These are phyloP conservation scores for Colletotrichum godetiae DNA, from an alignment of 2,329 filamentous ascomycete genomes.

Conservation along the genomic window DNA sequence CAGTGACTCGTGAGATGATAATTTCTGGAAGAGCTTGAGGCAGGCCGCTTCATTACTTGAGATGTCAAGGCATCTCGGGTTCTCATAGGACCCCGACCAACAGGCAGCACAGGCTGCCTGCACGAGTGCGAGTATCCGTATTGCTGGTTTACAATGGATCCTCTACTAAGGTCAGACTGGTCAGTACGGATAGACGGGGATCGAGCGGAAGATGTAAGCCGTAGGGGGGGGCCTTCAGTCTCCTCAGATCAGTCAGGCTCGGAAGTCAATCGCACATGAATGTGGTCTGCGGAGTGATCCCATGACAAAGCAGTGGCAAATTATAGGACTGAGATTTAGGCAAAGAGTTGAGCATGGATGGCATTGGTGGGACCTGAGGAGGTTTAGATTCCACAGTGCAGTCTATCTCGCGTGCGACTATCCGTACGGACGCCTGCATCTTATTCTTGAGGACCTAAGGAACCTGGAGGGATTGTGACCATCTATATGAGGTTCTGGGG, in stretches of 20 bases:
- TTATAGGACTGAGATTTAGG: not conserved
- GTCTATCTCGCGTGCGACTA: not conserved
- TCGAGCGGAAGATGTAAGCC: not conserved
- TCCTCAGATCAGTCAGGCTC: not conserved
- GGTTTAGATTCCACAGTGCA: not conserved
- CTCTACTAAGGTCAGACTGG: not conserved
- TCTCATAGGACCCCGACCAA: too few relatives aligned
- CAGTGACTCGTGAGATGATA: too few relatives aligned
- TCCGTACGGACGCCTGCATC: not conserved
- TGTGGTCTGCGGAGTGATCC: not conserved
- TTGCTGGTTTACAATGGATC: not conserved
- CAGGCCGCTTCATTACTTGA: too few relatives aligned
- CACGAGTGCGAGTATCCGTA: not conserved
- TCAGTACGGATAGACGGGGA: not conserved
- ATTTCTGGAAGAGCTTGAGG: rapidly evolving
- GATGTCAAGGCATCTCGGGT: too few relatives aligned
- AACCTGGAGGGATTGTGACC: not conserved
- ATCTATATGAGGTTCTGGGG: not conserved
- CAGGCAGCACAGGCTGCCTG: too few relatives aligned
- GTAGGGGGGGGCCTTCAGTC: not conserved
- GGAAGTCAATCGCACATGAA: not conserved
- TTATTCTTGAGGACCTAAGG: not conserved
- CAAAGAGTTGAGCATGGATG: not conserved
- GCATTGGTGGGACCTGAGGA: not conserved
- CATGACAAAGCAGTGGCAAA: not conserved